Evolutionary conservation across 805 yeast species (phyloP), one percentile per base, ranked within the genome.

Genomic region (Schizosaccharomyces octosporus): DNA sequence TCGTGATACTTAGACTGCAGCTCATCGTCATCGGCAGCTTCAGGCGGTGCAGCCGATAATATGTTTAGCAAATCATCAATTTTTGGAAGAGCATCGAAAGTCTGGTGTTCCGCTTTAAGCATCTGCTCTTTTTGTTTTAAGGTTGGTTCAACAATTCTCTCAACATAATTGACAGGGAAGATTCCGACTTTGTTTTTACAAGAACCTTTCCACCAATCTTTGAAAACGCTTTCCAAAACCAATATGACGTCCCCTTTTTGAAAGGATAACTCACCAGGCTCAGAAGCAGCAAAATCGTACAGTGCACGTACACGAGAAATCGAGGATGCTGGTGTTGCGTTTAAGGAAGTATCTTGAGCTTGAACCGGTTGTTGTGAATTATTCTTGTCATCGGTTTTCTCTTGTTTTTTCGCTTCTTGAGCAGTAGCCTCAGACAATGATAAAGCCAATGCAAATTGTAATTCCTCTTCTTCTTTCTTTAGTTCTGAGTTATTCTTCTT

Each of bases 171-270:
- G 63, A 86, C 78, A 0, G 98, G 98, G 71, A 90, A 88, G 15
- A 93, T 83, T 21, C 98, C 98, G 60, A 81, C 76, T 62, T 77
- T 78, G 0, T 96, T 96, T 62, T 79, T 77, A 61, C 90, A 72
- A 5, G 90, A 80, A 17, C 98, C 98, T 65, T 87, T 78, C 84
- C 96, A 86, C 98, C 98, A 90, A 68, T 90, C 97, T 64, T 86
- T 78, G 70, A 88, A 89, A 5, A 85, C 95, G 17, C 84, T 78
- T 66, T 89, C 97, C 43, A 89, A 75, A 0, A 93, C 95, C 0
- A 84, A 83, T 59, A 90, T 89, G 15, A 87, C 75, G 69, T 90
- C 97, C 51, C 95, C 97, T 67, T 82, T 82, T 60, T 81, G 76
- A 72, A 93, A 90, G 1, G 95, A 82, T 55, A 90, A 76, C 65